Conservation (phyloP, 768 basidiomycete species). For the Leccinum subgranulosum region DNA sequence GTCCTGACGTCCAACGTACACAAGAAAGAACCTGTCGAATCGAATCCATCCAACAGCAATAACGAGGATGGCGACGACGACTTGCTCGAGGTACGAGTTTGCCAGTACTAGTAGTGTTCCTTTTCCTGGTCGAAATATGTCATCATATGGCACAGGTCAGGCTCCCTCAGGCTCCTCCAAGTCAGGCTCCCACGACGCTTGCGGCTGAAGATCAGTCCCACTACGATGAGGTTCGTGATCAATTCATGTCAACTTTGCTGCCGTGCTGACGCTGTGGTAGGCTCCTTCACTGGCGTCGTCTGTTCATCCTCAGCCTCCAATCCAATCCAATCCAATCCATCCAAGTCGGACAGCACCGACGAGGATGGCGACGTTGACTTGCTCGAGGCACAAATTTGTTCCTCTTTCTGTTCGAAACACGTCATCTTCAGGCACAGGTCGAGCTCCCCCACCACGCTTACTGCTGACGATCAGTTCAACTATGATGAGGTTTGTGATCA, state of each 20-base stretch:
- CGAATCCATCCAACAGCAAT: no score
- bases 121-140: neutral
- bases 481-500: neutral
- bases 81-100: neutral
- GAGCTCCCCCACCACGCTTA: no score
- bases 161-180: neutral
- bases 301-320: no score
- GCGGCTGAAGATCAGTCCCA: neutral
- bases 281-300: no score
- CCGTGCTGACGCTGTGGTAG: no score
- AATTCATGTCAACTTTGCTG: no score
- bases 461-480: neutral
- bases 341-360: no score
- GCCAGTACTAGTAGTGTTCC: no score
- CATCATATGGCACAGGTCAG: neutral
- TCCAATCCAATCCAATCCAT: no score
- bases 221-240: neutral
- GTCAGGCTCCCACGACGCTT: neutral
- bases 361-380: neutral
- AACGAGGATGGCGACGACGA: neutral
- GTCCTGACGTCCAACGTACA: no score
- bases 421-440: neutral
- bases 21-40: no score
- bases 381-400: neutral
- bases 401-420: neutral